Evolutionary conservation across 148 eudicot species (phyloP).

Genomic region (Fagopyrum homotropicum): DNA sequence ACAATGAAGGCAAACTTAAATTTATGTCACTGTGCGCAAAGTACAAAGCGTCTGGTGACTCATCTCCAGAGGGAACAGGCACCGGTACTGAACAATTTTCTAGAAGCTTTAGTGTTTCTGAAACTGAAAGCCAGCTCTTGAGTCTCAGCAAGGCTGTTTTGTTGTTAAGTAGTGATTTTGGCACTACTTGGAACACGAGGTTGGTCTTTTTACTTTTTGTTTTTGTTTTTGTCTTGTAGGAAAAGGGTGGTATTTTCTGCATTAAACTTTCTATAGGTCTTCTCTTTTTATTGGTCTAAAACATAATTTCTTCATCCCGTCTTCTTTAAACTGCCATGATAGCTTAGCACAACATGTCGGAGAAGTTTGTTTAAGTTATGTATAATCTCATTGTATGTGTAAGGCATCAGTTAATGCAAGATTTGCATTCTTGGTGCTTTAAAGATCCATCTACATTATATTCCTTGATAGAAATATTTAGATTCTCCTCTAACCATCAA

Average conservation of each 20-base stretch:
- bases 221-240: background rate
- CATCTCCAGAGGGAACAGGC: conserved; percentile 14
- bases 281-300: background rate
- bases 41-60: conserved; percentile 26
- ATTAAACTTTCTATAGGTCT: background rate
- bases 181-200: conserved; percentile 95
- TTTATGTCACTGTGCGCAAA: conserved; percentile 44
- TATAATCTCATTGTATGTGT: background rate
- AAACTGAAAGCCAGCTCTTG: conserved; percentile 54
- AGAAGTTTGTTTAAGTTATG: background rate
- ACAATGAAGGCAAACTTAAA: conserved; percentile 52
- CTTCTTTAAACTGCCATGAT: background rate
- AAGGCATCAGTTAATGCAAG: background rate
- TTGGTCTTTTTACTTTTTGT: conserved; percentile 17
- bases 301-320: background rate
- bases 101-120: conserved; percentile 15
- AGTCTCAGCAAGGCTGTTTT: conserved; percentile 73
- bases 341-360: background rate
- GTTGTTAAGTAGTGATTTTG: conserved; percentile 76
- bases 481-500: background rate
- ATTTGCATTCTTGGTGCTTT: background rate
- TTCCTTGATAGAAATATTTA: background rate
- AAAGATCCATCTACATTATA: background rate
- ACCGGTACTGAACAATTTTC: conserved; percentile 13
- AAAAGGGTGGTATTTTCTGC: background rate